Base-by-base conservation (phyloP, 129 eudicot species). In the Escallonia rubra region DNA sequence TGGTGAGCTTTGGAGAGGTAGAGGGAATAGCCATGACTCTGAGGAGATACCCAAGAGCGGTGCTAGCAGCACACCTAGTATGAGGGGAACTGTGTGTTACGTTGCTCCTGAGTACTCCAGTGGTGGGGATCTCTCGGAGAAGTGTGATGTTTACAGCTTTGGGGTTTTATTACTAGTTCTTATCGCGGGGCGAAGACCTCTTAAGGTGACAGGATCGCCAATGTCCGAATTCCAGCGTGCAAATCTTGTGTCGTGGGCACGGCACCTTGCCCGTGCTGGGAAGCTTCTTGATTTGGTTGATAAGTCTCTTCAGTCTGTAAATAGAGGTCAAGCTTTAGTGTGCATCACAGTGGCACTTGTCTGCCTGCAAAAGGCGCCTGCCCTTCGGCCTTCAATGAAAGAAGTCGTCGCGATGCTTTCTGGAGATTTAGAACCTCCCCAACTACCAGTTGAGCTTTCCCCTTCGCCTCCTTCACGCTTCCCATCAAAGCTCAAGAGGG, bases 71-170 rank as follows among this genome's bases (percentile, higher is more conserved):
- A 92, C 98, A 2, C 96, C 98, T 2, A 92, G 98, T n/a, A 88
- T 86, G 96, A 86, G 96, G 75, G 96, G 98, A 66, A 92, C 98
- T 4, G 91, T 92, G 8, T 92, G 98, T 65, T 92, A 92, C 41
- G 68, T 86, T 59, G 98, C 98, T 41, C 96, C 96, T 0, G 98
- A 92, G 79, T 88, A 84, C 74, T 79, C 95, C 61, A 69, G 76
- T 45, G 83, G 91, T 6, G 86, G 85, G 3, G 96, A 88, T 74
- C 71, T 92, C 44, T 88, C 98, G 3, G 98, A 88, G 65, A 92
- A 92, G 48, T 86, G 98, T 63, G 98, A 91, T 72, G 91, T 91
- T 58, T 91, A 91, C 65, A 91, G 98, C 45, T 88, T 70, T 49
- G 98, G 96, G 57, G 95, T 91, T 67, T 63, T 88, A 8, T 66